Evolutionary conservation across 2,329 filamentous ascomycete genomes (phyloP).

Genomic region (Knufia fluminis): DNA sequence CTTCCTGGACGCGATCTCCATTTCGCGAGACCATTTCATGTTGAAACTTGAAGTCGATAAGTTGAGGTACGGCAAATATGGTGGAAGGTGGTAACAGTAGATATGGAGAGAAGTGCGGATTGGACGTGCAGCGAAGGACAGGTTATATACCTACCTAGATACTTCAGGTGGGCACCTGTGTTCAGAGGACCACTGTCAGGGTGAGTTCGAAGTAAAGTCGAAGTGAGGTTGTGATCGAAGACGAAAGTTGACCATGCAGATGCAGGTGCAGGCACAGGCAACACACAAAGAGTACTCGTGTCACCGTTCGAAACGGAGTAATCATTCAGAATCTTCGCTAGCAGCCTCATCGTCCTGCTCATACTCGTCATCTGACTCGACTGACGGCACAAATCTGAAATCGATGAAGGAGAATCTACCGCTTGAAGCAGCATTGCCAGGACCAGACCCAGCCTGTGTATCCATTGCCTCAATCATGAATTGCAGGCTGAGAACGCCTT

Average conservation of each 20-base stretch:
- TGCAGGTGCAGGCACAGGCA: too few relatives aligned
- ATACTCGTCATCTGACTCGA: constrained; percentile 36
- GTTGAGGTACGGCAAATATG: background rate
- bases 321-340: background rate
- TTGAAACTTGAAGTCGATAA: background rate
- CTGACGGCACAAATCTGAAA: constrained; percentile 38
- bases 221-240: background rate
- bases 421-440: constrained; percentile 14
- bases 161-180: background rate
- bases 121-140: background rate
- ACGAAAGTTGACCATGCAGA: too few relatives aligned
- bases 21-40: background rate
- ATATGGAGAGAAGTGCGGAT: too few relatives aligned
- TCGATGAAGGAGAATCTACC: constrained; percentile 33
- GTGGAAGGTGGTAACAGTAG: too few relatives aligned
- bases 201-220: background rate
- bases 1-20: background rate
- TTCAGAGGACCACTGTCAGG: background rate
- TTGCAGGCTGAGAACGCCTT: constrained; percentile 86
- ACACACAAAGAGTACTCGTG: too few relatives aligned
- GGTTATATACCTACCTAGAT: background rate
- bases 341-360: constrained; percentile 24
- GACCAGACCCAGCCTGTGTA: background rate
- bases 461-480: constrained; percentile 88
- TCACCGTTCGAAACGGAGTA: background rate